A percentile compares a stretch with the other conserved stretches of the same genome.
Evolutionary conservation across 2,329 filamentous ascomycete species (phyloP).

Genomic region (Stromatinia cepivora): DNA sequence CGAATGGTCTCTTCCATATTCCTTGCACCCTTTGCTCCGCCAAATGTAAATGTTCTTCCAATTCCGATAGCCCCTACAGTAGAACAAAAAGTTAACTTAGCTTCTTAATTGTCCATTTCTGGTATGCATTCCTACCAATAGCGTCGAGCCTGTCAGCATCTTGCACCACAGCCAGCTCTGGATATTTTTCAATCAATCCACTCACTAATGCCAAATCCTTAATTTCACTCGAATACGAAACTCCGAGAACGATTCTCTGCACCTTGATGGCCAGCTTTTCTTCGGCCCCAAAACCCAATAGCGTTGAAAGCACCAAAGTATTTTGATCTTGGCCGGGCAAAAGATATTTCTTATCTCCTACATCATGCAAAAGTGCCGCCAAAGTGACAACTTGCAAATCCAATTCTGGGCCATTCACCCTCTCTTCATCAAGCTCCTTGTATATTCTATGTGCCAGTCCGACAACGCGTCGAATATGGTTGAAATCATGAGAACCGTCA

Average conservation of each 20-base stretch:
- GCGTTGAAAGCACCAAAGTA: conserved; percentile 57
- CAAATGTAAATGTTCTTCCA: conserved; percentile 75
- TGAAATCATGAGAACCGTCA: conserved; percentile 86
- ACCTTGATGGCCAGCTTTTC: conserved; percentile 64
- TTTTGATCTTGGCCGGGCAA: conserved; percentile 56
- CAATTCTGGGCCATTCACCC: conserved; percentile 47
- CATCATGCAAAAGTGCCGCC: conserved; percentile 79
- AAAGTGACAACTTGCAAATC: conserved; percentile 57
- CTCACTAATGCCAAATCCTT: conserved; percentile 61
- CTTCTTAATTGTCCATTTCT: neutral
- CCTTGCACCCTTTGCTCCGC: conserved; percentile 60
- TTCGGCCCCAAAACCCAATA: conserved; percentile 60
- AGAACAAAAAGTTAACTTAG: neutral
- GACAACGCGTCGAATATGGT: conserved; percentile 79
- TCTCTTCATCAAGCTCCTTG: conserved; percentile 33
- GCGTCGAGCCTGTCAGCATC: conserved; percentile 94
- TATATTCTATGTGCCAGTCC: conserved; percentile 57
- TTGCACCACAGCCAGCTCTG: conserved; percentile 83
- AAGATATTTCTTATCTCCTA: conserved; percentile 63
- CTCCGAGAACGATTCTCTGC: conserved; percentile 72
- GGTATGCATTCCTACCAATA: conserved; percentile 46
- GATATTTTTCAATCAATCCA: conserved; percentile 60
- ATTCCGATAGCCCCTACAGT: conserved; percentile 73
- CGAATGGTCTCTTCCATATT: conserved; percentile 65
- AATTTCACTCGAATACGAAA: conserved; percentile 77